These are phyloP conservation scores for Ilyonectria sp. DNA, from an alignment of 2,329 filamentous ascomycete genomes.

Conservation along the genomic window DNA sequence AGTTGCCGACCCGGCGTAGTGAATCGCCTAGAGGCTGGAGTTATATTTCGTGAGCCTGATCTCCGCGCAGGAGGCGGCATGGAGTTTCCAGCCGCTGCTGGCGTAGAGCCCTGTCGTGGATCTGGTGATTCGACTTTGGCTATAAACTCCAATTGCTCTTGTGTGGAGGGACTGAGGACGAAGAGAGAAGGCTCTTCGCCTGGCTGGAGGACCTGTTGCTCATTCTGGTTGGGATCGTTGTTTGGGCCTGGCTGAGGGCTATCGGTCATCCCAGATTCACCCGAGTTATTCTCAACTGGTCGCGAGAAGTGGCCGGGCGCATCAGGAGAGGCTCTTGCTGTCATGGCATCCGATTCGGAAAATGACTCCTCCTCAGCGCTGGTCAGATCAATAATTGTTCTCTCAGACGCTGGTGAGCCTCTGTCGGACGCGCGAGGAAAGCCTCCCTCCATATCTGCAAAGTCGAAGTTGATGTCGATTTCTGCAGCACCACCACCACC, in stretches of 20 bases:
- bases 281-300: too few species aligned
- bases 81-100: too few species aligned
- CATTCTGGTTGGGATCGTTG: background rate
- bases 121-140: conserved; percentile 28
- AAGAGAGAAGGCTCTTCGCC: conserved; percentile 32
- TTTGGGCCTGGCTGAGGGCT: background rate
- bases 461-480: conserved; percentile 15
- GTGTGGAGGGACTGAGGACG: conserved; percentile 3
- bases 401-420: background rate
- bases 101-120: background rate
- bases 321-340: background rate
- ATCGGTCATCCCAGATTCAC: too few species aligned
- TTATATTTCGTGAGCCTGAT: too few species aligned
- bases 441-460: background rate
- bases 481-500: background rate
- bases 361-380: conserved; percentile 1
- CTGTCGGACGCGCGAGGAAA: background rate
- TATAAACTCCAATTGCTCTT: background rate
- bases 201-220: background rate
- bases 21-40: too few species aligned
- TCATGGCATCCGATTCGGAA: background rate
- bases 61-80: too few species aligned
- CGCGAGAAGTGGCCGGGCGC: too few species aligned
- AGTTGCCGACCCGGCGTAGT: conserved; percentile 8
- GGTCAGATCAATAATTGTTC: conserved; percentile 19